A percentile compares a stretch with the other conserved stretches of the same genome.
phyloP scores from a whole-genome alignment of 495 filamentous ascomycete genomes.

The Aspergillus bertholletiae region DNA sequence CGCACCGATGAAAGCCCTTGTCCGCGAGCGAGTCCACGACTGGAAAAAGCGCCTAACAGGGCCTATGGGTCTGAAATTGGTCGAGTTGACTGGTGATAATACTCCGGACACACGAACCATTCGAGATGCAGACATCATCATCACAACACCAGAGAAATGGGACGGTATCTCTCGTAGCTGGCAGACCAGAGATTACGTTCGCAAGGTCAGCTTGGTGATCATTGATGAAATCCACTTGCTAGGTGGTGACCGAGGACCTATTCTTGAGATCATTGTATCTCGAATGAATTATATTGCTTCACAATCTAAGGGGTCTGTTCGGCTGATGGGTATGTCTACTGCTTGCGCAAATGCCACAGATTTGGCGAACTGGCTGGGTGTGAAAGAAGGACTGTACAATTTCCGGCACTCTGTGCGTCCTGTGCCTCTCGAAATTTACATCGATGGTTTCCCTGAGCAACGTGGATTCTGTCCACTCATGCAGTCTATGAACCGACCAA shows the following conservation, averaged over 20 bases:
- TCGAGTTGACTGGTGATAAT: conserved; percentile 97
- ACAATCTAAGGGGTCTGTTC: conserved; percentile 78
- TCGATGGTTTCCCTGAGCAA: conserved; percentile 94
- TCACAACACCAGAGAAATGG: conserved; percentile 99
- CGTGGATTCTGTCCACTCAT: conserved; percentile 96
- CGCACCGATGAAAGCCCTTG: conserved; percentile 97
- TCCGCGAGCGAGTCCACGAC: conserved; percentile 93
- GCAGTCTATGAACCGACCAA: conserved; percentile 98
- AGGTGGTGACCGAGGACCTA: conserved; percentile 91
- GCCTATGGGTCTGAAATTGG: conserved; percentile 84
- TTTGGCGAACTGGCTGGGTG: conserved; percentile 93
- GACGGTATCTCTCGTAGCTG: conserved; percentile 98
- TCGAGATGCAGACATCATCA: conserved; percentile 92
- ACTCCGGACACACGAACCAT: conserved; percentile 96
- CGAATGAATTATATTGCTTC: conserved; percentile 99
- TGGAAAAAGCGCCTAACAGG: conserved; percentile 82
- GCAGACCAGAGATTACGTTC: conserved; percentile 95
- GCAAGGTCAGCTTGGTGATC: conserved; percentile 92
- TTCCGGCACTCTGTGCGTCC: conserved; percentile 97
- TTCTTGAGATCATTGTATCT: conserved; percentile 98
- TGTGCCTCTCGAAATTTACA: conserved; percentile 91
- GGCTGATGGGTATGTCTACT: conserved; percentile 96
- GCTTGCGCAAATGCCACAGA: conserved; percentile 95
- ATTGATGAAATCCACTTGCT: conserved; percentile 98
- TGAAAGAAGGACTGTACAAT: conserved; percentile 96